Conservation (phyloP, 2,329 filamentous ascomycete species). For the Lachnellula occidentalis region DNA sequence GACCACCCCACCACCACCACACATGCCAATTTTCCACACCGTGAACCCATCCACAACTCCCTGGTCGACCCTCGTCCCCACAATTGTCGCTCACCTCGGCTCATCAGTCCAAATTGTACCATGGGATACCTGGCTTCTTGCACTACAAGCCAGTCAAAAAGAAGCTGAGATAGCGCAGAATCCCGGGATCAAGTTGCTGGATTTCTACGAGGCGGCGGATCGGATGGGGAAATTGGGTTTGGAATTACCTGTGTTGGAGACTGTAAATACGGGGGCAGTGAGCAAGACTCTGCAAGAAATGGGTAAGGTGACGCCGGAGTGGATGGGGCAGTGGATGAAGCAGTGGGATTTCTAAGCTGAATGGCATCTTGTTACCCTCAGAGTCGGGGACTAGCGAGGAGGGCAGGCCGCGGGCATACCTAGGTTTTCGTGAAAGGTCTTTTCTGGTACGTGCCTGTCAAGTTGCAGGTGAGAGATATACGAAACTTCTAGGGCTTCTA, state of each 20-base stretch:
- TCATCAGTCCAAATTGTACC: constrained; percentile 43
- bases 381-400: too few species aligned
- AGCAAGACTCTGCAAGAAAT: constrained; percentile 40
- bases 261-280: constrained; percentile 34
- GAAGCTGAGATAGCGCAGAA: constrained; percentile 39
- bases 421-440: too few species aligned
- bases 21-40: constrained; percentile 37
- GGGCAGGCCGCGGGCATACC: too few species aligned
- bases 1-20: constrained; percentile 34
- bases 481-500: too few species aligned
- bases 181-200: constrained; percentile 46
- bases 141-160: background rate
- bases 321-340: constrained; percentile 44
- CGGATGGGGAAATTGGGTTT: background rate
- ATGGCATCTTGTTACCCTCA: too few species aligned
- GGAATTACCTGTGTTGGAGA: constrained; percentile 29
- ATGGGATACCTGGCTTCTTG: constrained; percentile 35
- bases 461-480: too few species aligned
- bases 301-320: constrained; percentile 36
- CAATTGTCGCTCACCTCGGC: constrained; percentile 35
- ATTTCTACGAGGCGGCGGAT: constrained; percentile 35
- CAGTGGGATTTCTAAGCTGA: constrained; percentile 34
- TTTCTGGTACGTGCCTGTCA: too few species aligned
- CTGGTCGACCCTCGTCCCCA: constrained; percentile 39
- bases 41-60: constrained; percentile 39